phyloP scores from a whole-genome alignment of 2,329 filamentous ascomycete genomes.

The Clarireedia hainanense region DNA sequence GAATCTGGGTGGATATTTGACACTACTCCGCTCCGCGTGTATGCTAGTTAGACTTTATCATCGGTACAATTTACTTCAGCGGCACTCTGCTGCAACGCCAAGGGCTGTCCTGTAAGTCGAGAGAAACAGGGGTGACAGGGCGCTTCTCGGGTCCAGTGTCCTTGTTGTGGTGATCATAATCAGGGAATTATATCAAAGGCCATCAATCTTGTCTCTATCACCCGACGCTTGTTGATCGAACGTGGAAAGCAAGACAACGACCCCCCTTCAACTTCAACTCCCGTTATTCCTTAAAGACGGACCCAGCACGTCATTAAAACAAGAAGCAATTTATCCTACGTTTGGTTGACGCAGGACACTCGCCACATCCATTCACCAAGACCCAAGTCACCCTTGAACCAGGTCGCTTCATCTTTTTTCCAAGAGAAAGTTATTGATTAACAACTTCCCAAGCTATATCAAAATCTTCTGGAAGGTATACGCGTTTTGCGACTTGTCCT shows the following conservation, averaged over 20 bases:
- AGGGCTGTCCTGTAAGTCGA: constrained; percentile 19
- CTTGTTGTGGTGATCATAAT: constrained; percentile 26
- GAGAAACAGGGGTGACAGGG: constrained; percentile 19
- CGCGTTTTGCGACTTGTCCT: constrained; percentile 27
- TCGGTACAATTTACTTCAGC: constrained; percentile 21
- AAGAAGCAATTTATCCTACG: constrained; percentile 27
- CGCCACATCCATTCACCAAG: constrained; percentile 20
- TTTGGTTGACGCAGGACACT: constrained; percentile 25
- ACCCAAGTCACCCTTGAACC: constrained; percentile 19
- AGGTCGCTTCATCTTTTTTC: constrained; percentile 19
- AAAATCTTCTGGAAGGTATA: constrained; percentile 17
- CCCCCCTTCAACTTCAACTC: constrained; percentile 19
- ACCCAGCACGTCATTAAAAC: constrained; percentile 27
- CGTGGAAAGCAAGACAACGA: constrained; percentile 24
- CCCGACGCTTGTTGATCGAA: constrained; percentile 27
- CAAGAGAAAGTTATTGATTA: constrained; percentile 3
- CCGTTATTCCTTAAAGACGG: constrained; percentile 17
- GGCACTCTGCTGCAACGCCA: constrained; percentile 18
- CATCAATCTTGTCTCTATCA: constrained; percentile 26
- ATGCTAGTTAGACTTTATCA: constrained; percentile 8
- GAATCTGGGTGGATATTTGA: constrained; percentile 13
- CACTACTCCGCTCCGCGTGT: constrained; percentile 18
- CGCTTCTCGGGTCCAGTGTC: constrained; percentile 26
- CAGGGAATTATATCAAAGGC: constrained; percentile 22
- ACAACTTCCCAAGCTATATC: not conserved